phyloP scores from a whole-genome alignment of 257 asterid genomes.

The Przewalskia tangutica region DNA sequence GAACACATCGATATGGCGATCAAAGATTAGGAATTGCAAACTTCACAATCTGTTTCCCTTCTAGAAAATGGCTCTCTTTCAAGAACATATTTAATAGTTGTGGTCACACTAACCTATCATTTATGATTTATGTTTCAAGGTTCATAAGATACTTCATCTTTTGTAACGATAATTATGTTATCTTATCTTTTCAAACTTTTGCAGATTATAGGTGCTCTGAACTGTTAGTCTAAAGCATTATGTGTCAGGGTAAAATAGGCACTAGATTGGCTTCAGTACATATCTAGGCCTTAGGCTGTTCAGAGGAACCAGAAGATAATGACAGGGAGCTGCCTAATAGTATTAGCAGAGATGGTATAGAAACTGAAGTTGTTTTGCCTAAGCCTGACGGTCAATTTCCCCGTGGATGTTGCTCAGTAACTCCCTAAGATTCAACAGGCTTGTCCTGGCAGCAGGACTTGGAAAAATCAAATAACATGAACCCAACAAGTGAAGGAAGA shows the following conservation, averaged over 20 bases:
- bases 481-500: background rate
- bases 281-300: background rate
- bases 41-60: background rate
- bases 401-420: background rate
- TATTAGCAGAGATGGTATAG: background rate
- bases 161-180: background rate
- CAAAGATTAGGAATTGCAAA: background rate
- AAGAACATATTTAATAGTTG: background rate
- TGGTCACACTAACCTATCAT: background rate
- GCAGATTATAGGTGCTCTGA: background rate
- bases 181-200: background rate
- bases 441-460: background rate
- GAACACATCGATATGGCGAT: background rate
- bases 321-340: background rate
- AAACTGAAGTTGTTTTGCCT: background rate
- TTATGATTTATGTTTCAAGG: background rate
- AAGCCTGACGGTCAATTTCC: background rate
- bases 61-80: background rate
- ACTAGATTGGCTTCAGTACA: background rate
- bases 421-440: background rate
- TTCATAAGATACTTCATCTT: background rate
- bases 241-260: background rate
- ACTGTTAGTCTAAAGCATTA: background rate
- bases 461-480: background rate
- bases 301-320: slow-evolving; percentile 12